Base-by-base conservation (phyloP, 1,284 basidiomycete species). In the Salmacisia buchloeana region DNA sequence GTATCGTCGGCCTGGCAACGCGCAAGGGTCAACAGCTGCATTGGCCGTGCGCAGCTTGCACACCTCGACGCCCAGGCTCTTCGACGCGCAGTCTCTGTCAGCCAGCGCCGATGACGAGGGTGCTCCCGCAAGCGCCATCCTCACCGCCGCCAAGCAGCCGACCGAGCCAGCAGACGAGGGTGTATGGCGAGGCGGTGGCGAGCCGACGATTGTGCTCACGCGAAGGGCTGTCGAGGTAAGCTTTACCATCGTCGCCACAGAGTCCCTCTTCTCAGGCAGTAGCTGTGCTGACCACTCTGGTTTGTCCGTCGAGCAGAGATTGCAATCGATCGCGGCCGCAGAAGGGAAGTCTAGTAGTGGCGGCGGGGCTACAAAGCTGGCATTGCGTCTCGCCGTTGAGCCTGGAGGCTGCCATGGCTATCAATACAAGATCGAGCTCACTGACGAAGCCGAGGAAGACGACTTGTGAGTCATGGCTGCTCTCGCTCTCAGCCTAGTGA, bases 361-460 rank as follows among this genome's bases (percentile, higher is more conserved):
- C 25, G 10, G 23, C n/a, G 46, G 39, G 18, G 7, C 46, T n/a
- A 23, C 35, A 13, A 29, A 84, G 33, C 84, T 89, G 23, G 88
- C 86, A 1, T 82, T 94, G 15, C 83, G 91, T 65, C 84, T 94
- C 72, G 82, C 86, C 0, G 89, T 94, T 27, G 91, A 93, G 76
- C 90, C 89, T 2, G 92, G 92, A 18, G 92, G 92, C 38, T 94
- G 92, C 74, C 91, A 94, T 73, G 92, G 92, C 34, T 94, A 94
- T 75, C 90, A 94, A 75, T 94, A 94, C 81, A 92, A 90, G 78
- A 85, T 94, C 83, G 86, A 88, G 64, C 83, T 94, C 0, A 87
- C 88, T 2, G 84, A 76, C 27, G 73, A 83, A 52, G 78, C 81
- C 27, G 83, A 83, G 58, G 68, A 77, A 0, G 77, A 78, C 65